A percentile compares a stretch with the other conserved stretches of the same genome.
These are phyloP conservation scores for Cajanus cajan DNA, from an alignment of 306 rosid species.

Conservation along the genomic window DNA sequence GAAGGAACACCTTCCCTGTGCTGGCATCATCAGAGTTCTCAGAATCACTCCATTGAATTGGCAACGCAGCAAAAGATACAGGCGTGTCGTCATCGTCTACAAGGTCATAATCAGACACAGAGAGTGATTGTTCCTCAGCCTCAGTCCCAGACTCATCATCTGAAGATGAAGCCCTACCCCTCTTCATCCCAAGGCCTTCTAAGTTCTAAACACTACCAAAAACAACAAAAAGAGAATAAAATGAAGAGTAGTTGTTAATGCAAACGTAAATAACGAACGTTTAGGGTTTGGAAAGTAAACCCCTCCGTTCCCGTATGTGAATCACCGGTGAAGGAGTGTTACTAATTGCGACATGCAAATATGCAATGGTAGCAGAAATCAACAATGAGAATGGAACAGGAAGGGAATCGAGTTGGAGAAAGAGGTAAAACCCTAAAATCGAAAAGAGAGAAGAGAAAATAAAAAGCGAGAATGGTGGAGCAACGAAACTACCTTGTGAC, in stretches of 20 bases:
- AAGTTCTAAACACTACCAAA: neutral
- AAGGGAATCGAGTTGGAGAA: neutral
- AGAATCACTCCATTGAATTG: conserved; percentile 62
- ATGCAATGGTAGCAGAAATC: neutral
- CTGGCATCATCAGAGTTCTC: conserved; percentile 16
- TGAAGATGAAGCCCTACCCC: conserved; percentile 46
- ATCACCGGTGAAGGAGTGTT: neutral
- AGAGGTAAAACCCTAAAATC: neutral
- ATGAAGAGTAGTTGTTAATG: neutral
- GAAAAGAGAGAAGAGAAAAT: neutral
- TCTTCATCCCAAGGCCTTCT: conserved; percentile 20
- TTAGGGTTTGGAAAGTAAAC: neutral
- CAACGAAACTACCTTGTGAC: neutral
- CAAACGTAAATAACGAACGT: neutral
- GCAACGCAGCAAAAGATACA: conserved; percentile 58
- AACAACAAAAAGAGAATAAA: neutral
- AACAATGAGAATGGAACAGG: neutral
- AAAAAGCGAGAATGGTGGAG: neutral
- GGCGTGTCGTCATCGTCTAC: conserved; percentile 49
- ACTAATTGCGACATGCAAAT: neutral
- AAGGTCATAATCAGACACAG: conserved; percentile 66
- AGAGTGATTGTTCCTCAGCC: conserved; percentile 2
- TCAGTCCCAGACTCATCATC: conserved; percentile 56
- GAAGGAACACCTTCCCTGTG: conserved; percentile 37
- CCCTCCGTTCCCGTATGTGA: neutral